phyloP scores from a whole-genome alignment of 2,329 filamentous ascomycete species.

The Cytospora paraplurivora region DNA sequence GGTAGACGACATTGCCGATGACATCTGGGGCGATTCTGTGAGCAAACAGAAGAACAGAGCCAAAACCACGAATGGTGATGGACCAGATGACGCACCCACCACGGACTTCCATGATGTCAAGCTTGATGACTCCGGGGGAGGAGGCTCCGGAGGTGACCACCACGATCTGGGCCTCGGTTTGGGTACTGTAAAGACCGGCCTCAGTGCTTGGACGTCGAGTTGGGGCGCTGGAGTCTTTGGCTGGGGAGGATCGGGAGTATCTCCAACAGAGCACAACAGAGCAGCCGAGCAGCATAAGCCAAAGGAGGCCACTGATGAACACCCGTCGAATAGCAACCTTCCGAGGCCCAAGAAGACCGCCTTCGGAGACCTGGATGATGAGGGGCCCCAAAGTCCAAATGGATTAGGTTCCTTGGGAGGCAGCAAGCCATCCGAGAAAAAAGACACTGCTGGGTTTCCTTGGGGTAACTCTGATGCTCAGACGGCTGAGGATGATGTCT shows the following conservation, averaged over 20 bases:
- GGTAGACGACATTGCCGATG: slow-evolving; percentile 41
- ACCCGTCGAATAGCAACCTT: slow-evolving; percentile 52
- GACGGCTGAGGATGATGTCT: slow-evolving; percentile 41
- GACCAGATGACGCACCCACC: slow-evolving; percentile 32
- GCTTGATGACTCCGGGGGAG: slow-evolving; percentile 54
- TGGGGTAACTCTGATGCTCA: slow-evolving; percentile 41
- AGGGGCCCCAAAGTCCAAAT: slow-evolving; percentile 39
- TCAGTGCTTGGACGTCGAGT: slow-evolving; percentile 62
- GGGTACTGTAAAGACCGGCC: slow-evolving; percentile 34
- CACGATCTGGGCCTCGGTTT: slow-evolving; percentile 57
- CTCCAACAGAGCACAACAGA: slow-evolving; percentile 29
- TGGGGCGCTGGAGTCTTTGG: slow-evolving; percentile 55
- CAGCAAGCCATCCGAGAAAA: slow-evolving; percentile 37
- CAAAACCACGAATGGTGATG: slow-evolving; percentile 32
- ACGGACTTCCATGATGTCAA: slow-evolving; percentile 69
- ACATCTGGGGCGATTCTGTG: slow-evolving; percentile 51
- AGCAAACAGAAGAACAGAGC: slow-evolving; percentile 59
- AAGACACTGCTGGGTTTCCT: slow-evolving; percentile 37
- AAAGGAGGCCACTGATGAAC: slow-evolving; percentile 47
- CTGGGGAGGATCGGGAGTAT: slow-evolving; percentile 39
- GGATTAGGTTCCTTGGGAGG: slow-evolving; percentile 23
- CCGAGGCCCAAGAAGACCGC: slow-evolving; percentile 57
- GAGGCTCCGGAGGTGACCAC: not conserved
- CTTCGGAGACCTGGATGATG: slow-evolving; percentile 51
- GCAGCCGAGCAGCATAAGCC: slow-evolving; percentile 41